Evolutionary conservation across 192 early-diverging fungal species (phyloP), one percentile per base, ranked within the genome.

Genomic region (Entrophospora sp.): DNA sequence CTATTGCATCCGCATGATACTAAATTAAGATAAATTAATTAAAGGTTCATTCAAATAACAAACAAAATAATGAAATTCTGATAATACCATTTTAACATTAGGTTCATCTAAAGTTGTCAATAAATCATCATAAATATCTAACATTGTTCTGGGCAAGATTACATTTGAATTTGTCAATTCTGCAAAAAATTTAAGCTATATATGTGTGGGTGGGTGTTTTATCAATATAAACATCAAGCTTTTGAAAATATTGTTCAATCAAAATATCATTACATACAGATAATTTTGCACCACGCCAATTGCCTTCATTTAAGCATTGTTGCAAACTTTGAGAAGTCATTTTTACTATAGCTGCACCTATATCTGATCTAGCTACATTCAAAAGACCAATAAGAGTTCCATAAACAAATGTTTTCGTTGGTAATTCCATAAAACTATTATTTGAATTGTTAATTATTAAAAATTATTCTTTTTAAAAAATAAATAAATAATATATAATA

Each of bases 381-480:
- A 98, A 69, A 20, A 98, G 71, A 30, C 90, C 92, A 20, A 85
- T 82, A 27, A 96, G 75, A 25, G 90, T 88, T 52, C 86, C 90
- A 64, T 92, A 98, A 25, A 91, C 68, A 22, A 77, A 69, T 18
- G 83, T 77, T 55, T 92, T 94, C 63, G 84, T 80, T 6, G 91
- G 88, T 14, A 94, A 66, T 59, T 92, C 86, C 24, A 74, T 69
- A 5, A 91, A 78, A 74, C 90, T 84, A 66, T 36, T 53, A 40
- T 66, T 43, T n/a, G n/a, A n/a, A n/a, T n/a, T n/a, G n/a, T n/a
- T n/a, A n/a, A n/a, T n/a, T n/a, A 32, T 12, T 30, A 31, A 55
- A n/a, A 30, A 38, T 72, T 70, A 6, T 72, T 69, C n/a, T 69
- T 68, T 25, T 74, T 73, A 70, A 71, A 70, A 14, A 73, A 73